A percentile compares a stretch with the other conserved stretches of the same genome.
Evolutionary conservation across 305 asterid genomes (phyloP).

Genomic region (Fraxinus ornus): DNA sequence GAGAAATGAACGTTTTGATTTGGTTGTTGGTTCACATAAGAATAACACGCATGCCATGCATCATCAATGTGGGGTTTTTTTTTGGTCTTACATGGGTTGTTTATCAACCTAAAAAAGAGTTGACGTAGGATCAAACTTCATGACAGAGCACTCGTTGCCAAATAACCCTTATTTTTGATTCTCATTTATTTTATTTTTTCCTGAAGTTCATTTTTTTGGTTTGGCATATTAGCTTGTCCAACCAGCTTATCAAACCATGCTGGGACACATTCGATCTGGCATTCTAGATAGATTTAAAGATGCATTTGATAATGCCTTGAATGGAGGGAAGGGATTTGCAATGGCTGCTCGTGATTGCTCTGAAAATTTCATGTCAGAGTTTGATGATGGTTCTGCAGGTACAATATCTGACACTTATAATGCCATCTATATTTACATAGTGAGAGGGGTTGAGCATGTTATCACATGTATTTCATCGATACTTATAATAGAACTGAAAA

Average conservation of each 20-base stretch:
- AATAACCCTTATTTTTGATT: not conserved
- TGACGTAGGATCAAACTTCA: not conserved
- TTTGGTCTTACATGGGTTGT: not conserved
- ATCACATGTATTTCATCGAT: conserved; percentile 12
- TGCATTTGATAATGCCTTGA: conserved; percentile 54
- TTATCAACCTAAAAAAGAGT: not conserved
- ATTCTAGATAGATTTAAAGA: conserved; percentile 68
- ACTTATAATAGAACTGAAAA: conserved; percentile 4
- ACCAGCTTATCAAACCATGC: conserved; percentile 80
- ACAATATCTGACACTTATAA: conserved; percentile 22
- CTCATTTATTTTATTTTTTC: not conserved
- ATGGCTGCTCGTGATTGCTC: conserved; percentile 75
- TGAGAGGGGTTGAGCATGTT: conserved; percentile 22
- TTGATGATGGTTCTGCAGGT: conserved; percentile 79
- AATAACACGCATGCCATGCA: no score
- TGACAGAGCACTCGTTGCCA: not conserved
- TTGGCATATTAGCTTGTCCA: conserved; percentile 70
- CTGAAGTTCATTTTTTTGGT: conserved; percentile 13
- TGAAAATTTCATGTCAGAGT: conserved; percentile 42
- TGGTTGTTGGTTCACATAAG: no score
- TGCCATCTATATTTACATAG: conserved; percentile 5
- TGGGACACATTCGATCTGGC: conserved; percentile 91
- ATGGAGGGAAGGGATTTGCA: conserved; percentile 79
- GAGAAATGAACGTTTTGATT: no score
- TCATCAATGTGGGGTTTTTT: not conserved